Percentiles rank a stretch among this genome's conserved stretches.
These are phyloP conservation scores for Rhododendron mucronatum DNA, from an alignment of 148 eudicot genomes.

Conservation along the genomic window DNA sequence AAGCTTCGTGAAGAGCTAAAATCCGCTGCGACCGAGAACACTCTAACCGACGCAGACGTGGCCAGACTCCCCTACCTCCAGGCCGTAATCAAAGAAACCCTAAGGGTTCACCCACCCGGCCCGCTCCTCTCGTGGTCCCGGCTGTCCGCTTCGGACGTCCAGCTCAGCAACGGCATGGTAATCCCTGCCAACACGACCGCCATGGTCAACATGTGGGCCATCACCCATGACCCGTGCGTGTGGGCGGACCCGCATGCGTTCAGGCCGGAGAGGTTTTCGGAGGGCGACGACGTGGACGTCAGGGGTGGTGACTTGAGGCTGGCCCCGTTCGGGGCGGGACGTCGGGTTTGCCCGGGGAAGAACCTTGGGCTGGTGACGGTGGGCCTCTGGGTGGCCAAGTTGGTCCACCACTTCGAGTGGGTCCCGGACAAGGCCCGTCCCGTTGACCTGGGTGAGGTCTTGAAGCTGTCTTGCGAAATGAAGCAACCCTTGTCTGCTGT, in stretches of 20 bases:
- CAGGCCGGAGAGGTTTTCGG: slow-evolving; percentile 53
- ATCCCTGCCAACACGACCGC: slow-evolving; percentile 59
- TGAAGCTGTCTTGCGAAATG: slow-evolving; percentile 68
- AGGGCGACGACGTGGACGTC: slow-evolving; percentile 32
- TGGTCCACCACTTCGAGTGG: slow-evolving; percentile 43
- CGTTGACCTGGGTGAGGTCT: slow-evolving; percentile 44
- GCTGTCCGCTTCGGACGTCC: slow-evolving; percentile 45
- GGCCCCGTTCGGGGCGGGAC: slow-evolving; percentile 71
- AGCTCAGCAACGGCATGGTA: slow-evolving; percentile 58
- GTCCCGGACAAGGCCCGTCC: slow-evolving; percentile 14
- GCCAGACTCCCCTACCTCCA: slow-evolving; percentile 47
- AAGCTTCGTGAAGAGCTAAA: slow-evolving; percentile 42
- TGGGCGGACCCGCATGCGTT: slow-evolving; percentile 48
- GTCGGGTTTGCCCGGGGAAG: slow-evolving; percentile 63
- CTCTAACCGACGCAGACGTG: slow-evolving; percentile 22
- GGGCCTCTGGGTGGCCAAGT: slow-evolving; percentile 47
- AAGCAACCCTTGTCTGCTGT: slow-evolving; percentile 42
- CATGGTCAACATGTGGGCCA: slow-evolving; percentile 93
- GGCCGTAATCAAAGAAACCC: slow-evolving; percentile 59
- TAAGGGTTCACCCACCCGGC: slow-evolving; percentile 65
- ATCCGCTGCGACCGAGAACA: slow-evolving; percentile 9
- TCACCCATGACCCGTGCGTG: slow-evolving; percentile 39
- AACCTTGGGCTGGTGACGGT: slow-evolving; percentile 53
- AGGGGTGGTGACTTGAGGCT: slow-evolving; percentile 53
- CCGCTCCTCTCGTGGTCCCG: slow-evolving; percentile 76